Base-by-base conservation (phyloP, 2,329 filamentous ascomycete genomes). In the Chaetothyriales sp. region DNA sequence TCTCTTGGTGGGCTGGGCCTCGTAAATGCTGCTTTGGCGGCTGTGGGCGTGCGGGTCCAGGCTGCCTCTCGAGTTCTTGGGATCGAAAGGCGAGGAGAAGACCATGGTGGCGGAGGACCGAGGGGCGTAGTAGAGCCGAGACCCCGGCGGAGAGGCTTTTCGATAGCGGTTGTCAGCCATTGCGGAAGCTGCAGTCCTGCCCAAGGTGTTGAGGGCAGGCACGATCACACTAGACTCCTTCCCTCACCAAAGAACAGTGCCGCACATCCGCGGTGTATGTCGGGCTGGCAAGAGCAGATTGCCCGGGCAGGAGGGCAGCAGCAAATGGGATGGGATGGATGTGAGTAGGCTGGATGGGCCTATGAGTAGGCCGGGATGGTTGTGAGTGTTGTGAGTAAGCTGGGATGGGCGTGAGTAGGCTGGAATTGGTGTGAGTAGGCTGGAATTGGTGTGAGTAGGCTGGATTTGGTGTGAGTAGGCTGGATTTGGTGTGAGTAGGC, bases 81-180 rank as follows among this genome's bases (percentile, higher is more conserved):
- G 33, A 5, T 40, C 33, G 51, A 58, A 61, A 18, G 58, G 52
- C 22, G 58, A 54, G 29, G 55, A 52, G 44, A 53, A 56, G 18
- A 60, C 54, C 48, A 53, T 57, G 47, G 54, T 54, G 5, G 59
- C 58, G 13, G 59, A 60, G 20, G 58, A 55, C 13, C 58, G 54
- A 47, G 54, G 56, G n/a, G 55, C 51, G 22, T 50, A 46, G 25
- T 57, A 55, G 18, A 50, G 54, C n/a, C 50, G 52, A 5, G 33
- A 15, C 33, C 33, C 33, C 22, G 53, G 46, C 33, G 57, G 57
- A 2, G 57, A 57, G 37, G 46, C 48, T 8, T 50, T 50, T 40
- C 57, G 55, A 49, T 54, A 57, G 37, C 57, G 53, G 52, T 59
- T 56, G 43, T 55, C 57, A 19, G 51, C 49, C 57, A 59, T 59